These are phyloP conservation scores for Posidonia australis DNA, from an alignment of 106 monocot genomes.

Conservation along the genomic window DNA sequence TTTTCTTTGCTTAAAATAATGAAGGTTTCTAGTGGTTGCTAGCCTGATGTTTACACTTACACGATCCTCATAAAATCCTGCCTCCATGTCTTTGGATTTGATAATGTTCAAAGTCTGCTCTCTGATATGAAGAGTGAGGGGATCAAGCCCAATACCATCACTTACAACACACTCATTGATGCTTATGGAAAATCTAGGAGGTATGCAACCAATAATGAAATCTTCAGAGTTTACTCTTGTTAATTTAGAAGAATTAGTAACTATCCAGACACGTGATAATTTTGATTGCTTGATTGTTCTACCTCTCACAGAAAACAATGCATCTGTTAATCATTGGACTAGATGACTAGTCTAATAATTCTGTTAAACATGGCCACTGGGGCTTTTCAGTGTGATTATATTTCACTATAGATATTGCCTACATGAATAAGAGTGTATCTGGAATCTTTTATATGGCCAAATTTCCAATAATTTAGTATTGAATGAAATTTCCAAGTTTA, in stretches of 20 bases:
- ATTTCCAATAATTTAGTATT: neutral
- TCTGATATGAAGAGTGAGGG: constrained; percentile 56
- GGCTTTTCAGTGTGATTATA: no score
- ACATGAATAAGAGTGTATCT: no score
- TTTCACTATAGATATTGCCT: neutral
- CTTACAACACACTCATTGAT: constrained; percentile 91
- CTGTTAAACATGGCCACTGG: neutral
- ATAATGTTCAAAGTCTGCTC: constrained; percentile 52
- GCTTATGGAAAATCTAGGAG: constrained; percentile 89
- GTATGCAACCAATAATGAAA: constrained; percentile 17
- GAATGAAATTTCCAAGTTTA: neutral
- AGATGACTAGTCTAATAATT: neutral
- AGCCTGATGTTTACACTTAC: constrained; percentile 91
- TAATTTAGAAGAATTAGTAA: neutral
- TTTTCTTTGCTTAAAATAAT: constrained; percentile 68
- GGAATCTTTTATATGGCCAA: no score
- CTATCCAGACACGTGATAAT: neutral
- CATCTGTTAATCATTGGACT: neutral
- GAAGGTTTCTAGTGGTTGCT: constrained; percentile 70
- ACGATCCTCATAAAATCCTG: constrained; percentile 94
- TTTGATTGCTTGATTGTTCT: neutral
- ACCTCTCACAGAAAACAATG: no score
- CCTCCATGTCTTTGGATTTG: constrained; percentile 55
- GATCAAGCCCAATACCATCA: constrained; percentile 65
- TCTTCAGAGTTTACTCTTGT: constrained; percentile 6